Conservation (phyloP, 805 yeast species). For the Candida koratica region DNA sequence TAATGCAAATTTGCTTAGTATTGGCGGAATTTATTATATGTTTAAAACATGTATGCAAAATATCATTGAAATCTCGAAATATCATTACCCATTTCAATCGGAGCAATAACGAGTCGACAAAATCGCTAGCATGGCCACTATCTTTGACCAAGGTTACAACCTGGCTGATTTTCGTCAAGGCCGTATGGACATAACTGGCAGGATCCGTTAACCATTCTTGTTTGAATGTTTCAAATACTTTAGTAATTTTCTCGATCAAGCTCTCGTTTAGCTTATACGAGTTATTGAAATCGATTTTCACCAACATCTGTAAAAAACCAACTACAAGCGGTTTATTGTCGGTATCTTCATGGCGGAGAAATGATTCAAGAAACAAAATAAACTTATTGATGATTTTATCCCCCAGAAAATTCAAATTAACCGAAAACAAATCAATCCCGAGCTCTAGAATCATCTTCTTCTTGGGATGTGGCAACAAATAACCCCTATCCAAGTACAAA, state of each 20-base stretch:
- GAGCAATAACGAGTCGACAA: conserved; percentile 17
- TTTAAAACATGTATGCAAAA: conserved; percentile 21
- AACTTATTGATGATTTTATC: conserved; percentile 13
- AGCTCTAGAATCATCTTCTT: conserved; percentile 23
- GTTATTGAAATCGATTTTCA: conserved; percentile 20
- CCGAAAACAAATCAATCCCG: conserved; percentile 23
- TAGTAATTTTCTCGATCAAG: conserved; percentile 14
- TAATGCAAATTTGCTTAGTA: conserved; percentile 14
- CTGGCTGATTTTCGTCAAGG: conserved; percentile 14
- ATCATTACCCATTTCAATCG: conserved; percentile 30
- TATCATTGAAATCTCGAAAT: conserved; percentile 22
- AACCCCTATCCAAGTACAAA: conserved; percentile 33
- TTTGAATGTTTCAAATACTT: conserved; percentile 16
- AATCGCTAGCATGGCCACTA: conserved; percentile 17
- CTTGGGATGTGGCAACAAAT: conserved; percentile 31
- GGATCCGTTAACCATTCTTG: conserved; percentile 17
- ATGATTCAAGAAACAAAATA: conserved; percentile 5
- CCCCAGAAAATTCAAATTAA: conserved; percentile 13
- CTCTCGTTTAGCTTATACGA: conserved; percentile 14
- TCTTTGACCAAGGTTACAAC: conserved; percentile 20
- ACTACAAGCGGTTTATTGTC: conserved; percentile 7
- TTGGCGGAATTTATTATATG: conserved; percentile 14
- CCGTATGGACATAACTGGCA: conserved; percentile 15
- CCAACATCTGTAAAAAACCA: conserved; percentile 18
- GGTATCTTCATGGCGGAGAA: conserved; percentile 8